phyloP scores from a whole-genome alignment of 768 basidiomycete genomes.

The Glaciozyma martinii region DNA sequence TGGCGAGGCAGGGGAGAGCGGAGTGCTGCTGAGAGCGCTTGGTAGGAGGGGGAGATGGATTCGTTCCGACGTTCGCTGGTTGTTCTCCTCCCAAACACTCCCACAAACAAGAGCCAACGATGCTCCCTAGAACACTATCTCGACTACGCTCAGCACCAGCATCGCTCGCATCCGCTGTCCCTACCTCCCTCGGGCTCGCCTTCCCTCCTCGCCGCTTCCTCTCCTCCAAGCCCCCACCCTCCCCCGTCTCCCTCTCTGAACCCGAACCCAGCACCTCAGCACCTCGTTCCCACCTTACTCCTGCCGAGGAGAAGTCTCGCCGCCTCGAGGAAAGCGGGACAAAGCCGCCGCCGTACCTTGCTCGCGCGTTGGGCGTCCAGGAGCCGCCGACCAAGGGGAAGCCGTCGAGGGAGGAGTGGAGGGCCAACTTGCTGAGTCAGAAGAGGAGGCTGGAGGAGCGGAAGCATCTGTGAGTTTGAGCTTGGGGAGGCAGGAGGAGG shows the following conservation, averaged over 20 bases:
- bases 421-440: conserved; percentile 61
- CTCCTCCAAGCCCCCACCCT: neutral
- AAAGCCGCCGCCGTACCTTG: conserved; percentile 32
- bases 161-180: no score
- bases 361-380: conserved; percentile 64
- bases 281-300: conserved; percentile 11
- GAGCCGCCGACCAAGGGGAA: conserved; percentile 56
- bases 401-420: conserved; percentile 54
- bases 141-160: neutral
- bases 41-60: neutral
- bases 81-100: neutral
- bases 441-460: conserved; percentile 64
- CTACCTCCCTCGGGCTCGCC: neutral
- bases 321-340: conserved; percentile 9
- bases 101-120: neutral
- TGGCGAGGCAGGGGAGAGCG: neutral
- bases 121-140: neutral
- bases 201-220: neutral
- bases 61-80: neutral
- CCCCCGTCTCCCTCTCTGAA: neutral
- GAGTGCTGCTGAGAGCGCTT: neutral
- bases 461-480: conserved; percentile 37
- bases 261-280: neutral
- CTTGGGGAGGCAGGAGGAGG: conserved; percentile 8
- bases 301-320: conserved; percentile 17